Evolutionary conservation across 306 rosid genomes (phyloP).

Genomic region (Rosa chinensis): DNA sequence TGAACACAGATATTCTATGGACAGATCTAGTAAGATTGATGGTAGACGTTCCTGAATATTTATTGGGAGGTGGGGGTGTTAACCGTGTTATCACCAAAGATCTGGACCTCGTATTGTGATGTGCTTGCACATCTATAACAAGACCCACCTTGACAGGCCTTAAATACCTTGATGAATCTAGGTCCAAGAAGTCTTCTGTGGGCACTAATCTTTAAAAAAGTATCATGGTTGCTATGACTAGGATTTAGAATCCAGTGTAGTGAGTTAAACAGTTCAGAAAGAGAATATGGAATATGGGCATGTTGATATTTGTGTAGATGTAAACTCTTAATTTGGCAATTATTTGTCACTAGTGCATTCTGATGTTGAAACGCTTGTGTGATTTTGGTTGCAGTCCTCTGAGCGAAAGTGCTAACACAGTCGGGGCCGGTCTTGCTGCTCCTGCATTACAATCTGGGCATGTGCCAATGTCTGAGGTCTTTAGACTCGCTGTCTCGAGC

Average conservation of each 20-base stretch:
- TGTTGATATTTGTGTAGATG: not conserved
- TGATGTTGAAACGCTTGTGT: conserved; percentile 17
- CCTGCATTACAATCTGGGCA: conserved; percentile 73
- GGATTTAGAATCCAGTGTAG: not conserved
- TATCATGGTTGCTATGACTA: not conserved
- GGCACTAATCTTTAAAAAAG: not conserved
- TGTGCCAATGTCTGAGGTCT: conserved; percentile 69
- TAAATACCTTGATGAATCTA: not conserved
- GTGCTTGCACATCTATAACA: not conserved
- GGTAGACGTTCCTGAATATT: not conserved
- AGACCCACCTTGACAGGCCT: not conserved
- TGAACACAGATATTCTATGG: conserved; percentile 5
- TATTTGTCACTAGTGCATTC: conserved; percentile 1
- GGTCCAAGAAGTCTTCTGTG: not conserved
- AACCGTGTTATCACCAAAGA: not conserved
- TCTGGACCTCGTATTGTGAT: not conserved
- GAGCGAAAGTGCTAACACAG: conserved; percentile 76
- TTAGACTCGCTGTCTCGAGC: conserved; percentile 62
- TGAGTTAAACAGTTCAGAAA: not conserved
- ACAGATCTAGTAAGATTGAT: not conserved
- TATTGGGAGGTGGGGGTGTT: not conserved
- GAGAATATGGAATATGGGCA: not conserved
- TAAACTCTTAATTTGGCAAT: not conserved
- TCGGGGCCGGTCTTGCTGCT: conserved; percentile 67
- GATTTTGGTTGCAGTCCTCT: conserved; percentile 59